A percentile compares a stretch with the other conserved stretches of the same genome.
Evolutionary conservation across 257 asterid genomes (phyloP).

Genomic region (Voacanga thouarsii): DNA sequence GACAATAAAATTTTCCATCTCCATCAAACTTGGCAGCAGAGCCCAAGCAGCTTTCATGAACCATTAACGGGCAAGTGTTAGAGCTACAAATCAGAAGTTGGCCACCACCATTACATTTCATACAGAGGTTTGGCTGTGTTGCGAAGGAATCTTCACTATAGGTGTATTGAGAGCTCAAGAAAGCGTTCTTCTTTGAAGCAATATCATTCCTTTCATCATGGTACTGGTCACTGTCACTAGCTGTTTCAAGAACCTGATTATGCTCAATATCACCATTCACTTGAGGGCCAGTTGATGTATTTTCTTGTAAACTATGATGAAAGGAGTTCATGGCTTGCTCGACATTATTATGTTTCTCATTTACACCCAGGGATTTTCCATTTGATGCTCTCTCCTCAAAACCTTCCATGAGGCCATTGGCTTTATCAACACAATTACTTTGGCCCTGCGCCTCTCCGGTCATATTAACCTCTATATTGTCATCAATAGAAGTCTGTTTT

Average conservation of each 20-base stretch:
- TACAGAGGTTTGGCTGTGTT: constrained; percentile 41
- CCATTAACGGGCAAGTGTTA: constrained; percentile 43
- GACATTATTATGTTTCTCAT: constrained; percentile 9
- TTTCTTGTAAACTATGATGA: constrained; percentile 13
- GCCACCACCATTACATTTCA: constrained; percentile 50
- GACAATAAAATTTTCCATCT: constrained; percentile 54
- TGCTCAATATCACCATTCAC: constrained; percentile 21
- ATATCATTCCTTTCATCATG: constrained; percentile 41
- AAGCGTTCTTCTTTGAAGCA: constrained; percentile 38
- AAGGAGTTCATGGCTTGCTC: constrained; percentile 17
- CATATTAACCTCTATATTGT: constrained; percentile 18
- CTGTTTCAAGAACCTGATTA: constrained; percentile 23
- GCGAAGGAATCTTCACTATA: constrained; percentile 45
- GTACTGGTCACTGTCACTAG: constrained; percentile 38
- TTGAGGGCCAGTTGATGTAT: constrained; percentile 15
- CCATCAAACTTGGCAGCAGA: constrained; percentile 41
- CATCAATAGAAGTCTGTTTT: constrained; percentile 21
- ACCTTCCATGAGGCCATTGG: constrained; percentile 15
- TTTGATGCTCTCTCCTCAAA: constrained; percentile 18
- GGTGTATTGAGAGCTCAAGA: constrained; percentile 50
- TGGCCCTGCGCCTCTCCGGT: constrained; percentile 26
- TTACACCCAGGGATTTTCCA: constrained; percentile 1
- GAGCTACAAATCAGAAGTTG: constrained; percentile 47
- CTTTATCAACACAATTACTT: constrained; percentile 25
- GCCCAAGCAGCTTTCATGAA: constrained; percentile 63